Evolutionary conservation across 805 yeast species (phyloP), one percentile per base, ranked within the genome.

Genomic region (Candida anglica): DNA sequence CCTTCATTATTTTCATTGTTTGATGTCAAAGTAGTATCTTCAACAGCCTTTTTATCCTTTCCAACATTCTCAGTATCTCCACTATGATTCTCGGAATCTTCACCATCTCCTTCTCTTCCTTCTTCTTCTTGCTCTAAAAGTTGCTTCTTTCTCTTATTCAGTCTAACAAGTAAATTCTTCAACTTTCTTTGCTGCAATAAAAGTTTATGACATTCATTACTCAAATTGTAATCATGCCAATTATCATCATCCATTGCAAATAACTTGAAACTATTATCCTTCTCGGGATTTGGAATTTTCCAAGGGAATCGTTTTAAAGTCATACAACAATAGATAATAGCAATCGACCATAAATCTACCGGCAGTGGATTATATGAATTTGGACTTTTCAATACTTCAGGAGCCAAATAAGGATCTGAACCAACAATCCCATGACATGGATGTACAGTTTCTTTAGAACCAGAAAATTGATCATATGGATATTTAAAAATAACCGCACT

Each of bases 291-390:
- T 9, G 95, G 94, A 2, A 81, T 83, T 54, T 84, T 85, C 95
- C 95, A 85, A 2, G 95, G 95, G 53, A 85, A 85, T 52, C 91
- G 71, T 58, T 84, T 80, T 40, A 85, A 64, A 42, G 86, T 81
- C 91, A 85, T 84, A 60, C 94, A 85, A 58, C 95, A 85, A 52
- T 80, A 85, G 17, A 85, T 85, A 24, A 85, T 85, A 16, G 86
- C 94, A 31, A 83, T 67, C 4, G 93, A 83, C 95, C 95, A 85
- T 21, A 85, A 71, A 58, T 85, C 95, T 18, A 82, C 88, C 22
- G 76, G 75, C 53, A 78, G 80, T 7, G 94, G 89, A 53, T 85
- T 87, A 52, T 83, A 85, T 31, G 66, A 62, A 41, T 62, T 63
- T 38, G 62, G 61, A 41, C 81, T 81, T 45, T 77, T 69, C 54